These are phyloP conservation scores for Trichoderma sp. DNA, from an alignment of 2,329 filamentous ascomycete species.

Conservation along the genomic window DNA sequence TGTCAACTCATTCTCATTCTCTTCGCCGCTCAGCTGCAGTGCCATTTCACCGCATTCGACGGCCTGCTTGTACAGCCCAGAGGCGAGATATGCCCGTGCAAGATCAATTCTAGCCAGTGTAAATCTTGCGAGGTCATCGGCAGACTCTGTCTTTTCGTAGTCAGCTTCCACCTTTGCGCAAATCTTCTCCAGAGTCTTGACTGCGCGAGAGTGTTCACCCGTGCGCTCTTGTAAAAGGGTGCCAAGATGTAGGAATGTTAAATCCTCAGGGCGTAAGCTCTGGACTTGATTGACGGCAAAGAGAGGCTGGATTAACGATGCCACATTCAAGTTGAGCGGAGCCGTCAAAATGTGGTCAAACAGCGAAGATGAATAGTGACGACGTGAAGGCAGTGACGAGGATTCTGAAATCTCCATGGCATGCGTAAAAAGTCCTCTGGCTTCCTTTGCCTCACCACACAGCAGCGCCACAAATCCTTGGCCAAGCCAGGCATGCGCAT, in stretches of 20 bases:
- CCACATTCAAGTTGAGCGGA: slow-evolving; percentile 52
- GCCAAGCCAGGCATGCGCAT: slow-evolving; percentile 89
- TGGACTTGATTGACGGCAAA: slow-evolving; percentile 85
- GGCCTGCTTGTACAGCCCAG: slow-evolving; percentile 65
- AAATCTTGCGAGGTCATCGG: slow-evolving; percentile 71
- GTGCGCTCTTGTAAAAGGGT: slow-evolving; percentile 82
- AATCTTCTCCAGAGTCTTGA: slow-evolving; percentile 63
- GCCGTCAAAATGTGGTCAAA: slow-evolving; percentile 78
- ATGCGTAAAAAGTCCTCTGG: slow-evolving; percentile 83
- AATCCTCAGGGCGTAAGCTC: slow-evolving; percentile 67
- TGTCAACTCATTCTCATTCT: slow-evolving; percentile 66
- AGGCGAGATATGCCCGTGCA: slow-evolving; percentile 77
- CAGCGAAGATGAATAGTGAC: slow-evolving; percentile 75
- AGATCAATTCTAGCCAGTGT: slow-evolving; percentile 85
- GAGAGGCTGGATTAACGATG: slow-evolving; percentile 77
- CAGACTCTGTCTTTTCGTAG: slow-evolving; percentile 81
- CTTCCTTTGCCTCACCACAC: slow-evolving; percentile 73
- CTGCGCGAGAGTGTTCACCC: slow-evolving; percentile 65
- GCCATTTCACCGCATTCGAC: slow-evolving; percentile 80
- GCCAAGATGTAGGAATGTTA: slow-evolving; percentile 74
- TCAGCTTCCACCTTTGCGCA: slow-evolving; percentile 73
- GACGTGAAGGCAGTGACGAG: slow-evolving; percentile 69
- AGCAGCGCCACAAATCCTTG: slow-evolving; percentile 84
- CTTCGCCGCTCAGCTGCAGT: slow-evolving; percentile 74
- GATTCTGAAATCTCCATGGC: slow-evolving; percentile 90